A percentile compares a stretch with the other conserved stretches of the same genome.
These are phyloP conservation scores for Suillus occidentalis DNA, from an alignment of 768 basidiomycete genomes.

Conservation along the genomic window DNA sequence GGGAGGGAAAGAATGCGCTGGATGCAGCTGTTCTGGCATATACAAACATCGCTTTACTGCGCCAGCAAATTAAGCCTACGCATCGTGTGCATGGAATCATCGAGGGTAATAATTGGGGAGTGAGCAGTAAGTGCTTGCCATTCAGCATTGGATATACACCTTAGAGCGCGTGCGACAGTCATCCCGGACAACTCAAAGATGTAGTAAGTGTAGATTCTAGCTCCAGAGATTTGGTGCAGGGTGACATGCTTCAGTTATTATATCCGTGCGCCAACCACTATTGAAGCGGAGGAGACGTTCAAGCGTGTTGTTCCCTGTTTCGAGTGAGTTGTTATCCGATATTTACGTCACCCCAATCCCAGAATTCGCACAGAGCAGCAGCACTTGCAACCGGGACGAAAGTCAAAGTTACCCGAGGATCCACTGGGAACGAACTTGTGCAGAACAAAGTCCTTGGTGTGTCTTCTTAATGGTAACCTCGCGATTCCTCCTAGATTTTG, in stretches of 20 bases:
- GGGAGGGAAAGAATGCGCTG: conserved; percentile 82
- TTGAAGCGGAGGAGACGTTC: conserved; percentile 56
- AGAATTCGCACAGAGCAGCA: conserved; percentile 49
- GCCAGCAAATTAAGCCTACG: conserved; percentile 79
- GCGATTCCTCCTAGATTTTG: neutral
- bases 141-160: neutral
- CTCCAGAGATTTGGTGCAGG: neutral
- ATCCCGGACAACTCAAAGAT: conserved; percentile 82
- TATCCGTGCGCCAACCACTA: conserved; percentile 68
- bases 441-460: conserved; percentile 68
- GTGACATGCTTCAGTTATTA: conserved; percentile 49
- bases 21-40: conserved; percentile 90
- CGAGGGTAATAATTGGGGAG: conserved; percentile 71
- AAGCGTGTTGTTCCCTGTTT: conserved; percentile 72
- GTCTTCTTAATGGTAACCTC: neutral
- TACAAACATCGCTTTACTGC: conserved; percentile 71
- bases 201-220: conserved; percentile 40
- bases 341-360: neutral
- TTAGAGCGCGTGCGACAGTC: conserved; percentile 42
- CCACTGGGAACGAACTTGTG: conserved; percentile 53
- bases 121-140: conserved; percentile 51
- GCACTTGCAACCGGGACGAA: conserved; percentile 66
- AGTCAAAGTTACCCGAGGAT: conserved; percentile 39
- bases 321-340: conserved; percentile 44
- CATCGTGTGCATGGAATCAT: conserved; percentile 82